Evolutionary conservation across 2,329 filamentous ascomycete species (phyloP).

Genomic region (Colletotrichum magnum): DNA sequence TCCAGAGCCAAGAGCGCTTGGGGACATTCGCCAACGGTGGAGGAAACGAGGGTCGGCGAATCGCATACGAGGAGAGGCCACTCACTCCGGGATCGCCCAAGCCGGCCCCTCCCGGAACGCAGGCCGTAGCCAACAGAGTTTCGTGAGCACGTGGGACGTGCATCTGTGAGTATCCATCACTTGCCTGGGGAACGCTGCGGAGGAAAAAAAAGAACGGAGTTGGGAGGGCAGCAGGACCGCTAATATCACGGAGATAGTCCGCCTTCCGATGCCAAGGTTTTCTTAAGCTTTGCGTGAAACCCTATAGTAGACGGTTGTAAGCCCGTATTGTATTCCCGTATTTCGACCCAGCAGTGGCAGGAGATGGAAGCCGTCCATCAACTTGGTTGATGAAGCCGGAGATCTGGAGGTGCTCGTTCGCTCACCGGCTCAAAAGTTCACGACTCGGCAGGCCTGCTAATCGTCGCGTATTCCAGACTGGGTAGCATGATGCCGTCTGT

Average conservation of each 20-base stretch:
- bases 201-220: background rate
- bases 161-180: background rate
- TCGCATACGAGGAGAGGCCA: background rate
- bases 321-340: background rate
- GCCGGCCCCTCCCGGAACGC: constrained; percentile 3
- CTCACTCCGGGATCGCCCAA: constrained; percentile 22
- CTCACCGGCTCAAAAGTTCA: too few relatives aligned
- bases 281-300: constrained; percentile 20
- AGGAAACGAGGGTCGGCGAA: background rate
- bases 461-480: background rate
- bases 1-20: constrained; percentile 3
- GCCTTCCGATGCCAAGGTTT: background rate
- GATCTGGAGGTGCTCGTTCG: too few relatives aligned
- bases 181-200: constrained; percentile 3
- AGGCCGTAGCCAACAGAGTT: constrained; percentile 22
- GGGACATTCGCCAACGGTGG: background rate
- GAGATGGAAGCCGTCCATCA: background rate
- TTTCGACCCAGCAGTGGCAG: background rate
- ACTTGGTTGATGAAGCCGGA: background rate
- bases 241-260: constrained; percentile 1
- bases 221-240: background rate
- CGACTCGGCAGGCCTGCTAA: too few relatives aligned
- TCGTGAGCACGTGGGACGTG: constrained; percentile 32
- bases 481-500: background rate
- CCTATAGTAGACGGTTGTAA: background rate